Evolutionary conservation across 805 yeast genomes (phyloP), one percentile per base, ranked within the genome.

Genomic region (Candida caryicola): DNA sequence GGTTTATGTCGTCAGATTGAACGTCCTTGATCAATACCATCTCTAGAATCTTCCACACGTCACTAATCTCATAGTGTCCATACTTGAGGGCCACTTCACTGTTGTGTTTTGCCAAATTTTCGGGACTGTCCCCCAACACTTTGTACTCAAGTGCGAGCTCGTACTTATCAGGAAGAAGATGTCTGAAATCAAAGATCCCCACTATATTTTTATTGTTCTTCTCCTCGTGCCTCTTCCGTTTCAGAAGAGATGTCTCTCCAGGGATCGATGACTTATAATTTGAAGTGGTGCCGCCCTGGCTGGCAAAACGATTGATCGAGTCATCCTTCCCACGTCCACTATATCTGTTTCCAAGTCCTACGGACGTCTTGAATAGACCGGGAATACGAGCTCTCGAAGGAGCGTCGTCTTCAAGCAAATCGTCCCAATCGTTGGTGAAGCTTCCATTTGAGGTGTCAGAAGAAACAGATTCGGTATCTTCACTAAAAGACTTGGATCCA

Each of bases 111-210:
- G 95, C 88, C 40, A 87, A 59, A 23, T 69, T 72, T 34, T 76
- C 81, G 0, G 93, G 84, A 1, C 78, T 50, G 23, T 70, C 82
- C 3, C 87, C 88, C 37, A 77, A 59, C 1, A 85, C 72, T 19
- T 79, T 64, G 53, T 84, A 85, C 39, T 79, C 85, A 29, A 71
- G 61, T 0, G 91, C 93, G 31, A 85, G 55, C 39, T 83, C 83
- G 57, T 76, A 72, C 45, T 83, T 79, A 13, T 89, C 82, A 0
- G 96, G 95, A 25, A 88, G 74, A 34, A 90, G 62, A 52, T 81
- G 73, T 15, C 75, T 64, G 56, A 83, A 82, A 52, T 88, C 91
- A 40, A 73, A 67, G 2, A 81, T 73, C 2, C 74, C 71, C 7
- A 86, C 81, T n/a, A 76, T 57, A 49, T 84, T 85, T 44, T 44